Base-by-base conservation (phyloP, 2,329 filamentous ascomycete species). In the Corinectria fuckeliana region DNA sequence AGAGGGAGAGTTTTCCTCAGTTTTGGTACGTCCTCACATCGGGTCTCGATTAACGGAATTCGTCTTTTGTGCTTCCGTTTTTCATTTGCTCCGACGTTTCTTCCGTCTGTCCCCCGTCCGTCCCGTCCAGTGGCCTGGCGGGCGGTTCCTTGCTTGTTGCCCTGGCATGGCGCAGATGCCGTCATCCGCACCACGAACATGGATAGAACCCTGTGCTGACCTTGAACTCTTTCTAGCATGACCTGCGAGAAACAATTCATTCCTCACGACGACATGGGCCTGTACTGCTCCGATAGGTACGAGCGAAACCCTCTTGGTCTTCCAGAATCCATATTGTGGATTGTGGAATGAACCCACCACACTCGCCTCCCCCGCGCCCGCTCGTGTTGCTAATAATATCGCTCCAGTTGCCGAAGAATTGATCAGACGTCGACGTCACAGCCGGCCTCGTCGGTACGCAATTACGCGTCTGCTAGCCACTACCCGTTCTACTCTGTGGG, bases 231-330 rank as follows among this genome's bases (percentile, higher is more conserved):
- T 28, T 56, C 59, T 68, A 89, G 86, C 75, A 88, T 88, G 86
- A 84, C 81, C 9, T 89, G 86, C 73, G 86, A 88, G 72, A 88
- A 88, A 76, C 85, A 88, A 75, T 88, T 88, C 72, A 74, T 86
- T 21, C 81, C 85, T 49, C 78, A 81, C 38, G 82, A 85, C 69
- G 85, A 85, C 66, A 82, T 79, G 62, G 79, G 81, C 61, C 74
- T 88, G 41, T 89, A 88, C 76, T 89, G 86, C 74, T 88, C 86
- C 34, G 85, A 88, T 70, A 75, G 79, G 85, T 88, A 80, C 76
- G 85, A 80, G 58, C 32, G 59, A 64, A 57, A 58, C 44, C 53
- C 47, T 28, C 55, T 34, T 47, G n/a, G n/a, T n/a, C n/a, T n/a
- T n/a, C n/a, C n/a, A n/a, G n/a, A n/a, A n/a, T n/a, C 44, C 18